These are phyloP conservation scores for Trichoderma asperellum DNA, from an alignment of 2,329 filamentous ascomycete genomes.

Conservation along the genomic window DNA sequence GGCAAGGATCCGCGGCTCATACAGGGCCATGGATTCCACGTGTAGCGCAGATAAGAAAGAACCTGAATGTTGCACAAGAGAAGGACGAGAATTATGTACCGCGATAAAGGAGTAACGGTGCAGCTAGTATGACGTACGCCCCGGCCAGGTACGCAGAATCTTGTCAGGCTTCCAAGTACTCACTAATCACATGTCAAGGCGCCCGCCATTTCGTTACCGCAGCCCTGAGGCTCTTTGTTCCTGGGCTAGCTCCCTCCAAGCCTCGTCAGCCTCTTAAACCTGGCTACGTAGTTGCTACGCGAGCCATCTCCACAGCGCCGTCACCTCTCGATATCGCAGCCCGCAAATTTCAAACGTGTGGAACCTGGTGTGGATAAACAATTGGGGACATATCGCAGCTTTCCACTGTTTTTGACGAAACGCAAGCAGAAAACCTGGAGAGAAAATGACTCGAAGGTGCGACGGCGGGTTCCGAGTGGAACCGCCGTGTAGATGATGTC, in stretches of 20 bases:
- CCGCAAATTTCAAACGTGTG: conserved; percentile 30
- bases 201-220: neutral
- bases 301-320: conserved; percentile 14
- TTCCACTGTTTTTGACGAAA: conserved; percentile 19
- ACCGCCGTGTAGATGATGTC: conserved; percentile 21
- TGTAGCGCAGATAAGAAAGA: neutral
- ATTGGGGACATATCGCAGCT: conserved; percentile 9
- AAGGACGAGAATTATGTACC: neutral
- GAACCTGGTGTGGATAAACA: conserved; percentile 33
- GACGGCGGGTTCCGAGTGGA: conserved; percentile 10
- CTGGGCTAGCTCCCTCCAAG: neutral
- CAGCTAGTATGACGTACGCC: neutral
- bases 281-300: conserved; percentile 13
- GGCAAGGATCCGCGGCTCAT: conserved; percentile 5
- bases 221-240: conserved; percentile 7
- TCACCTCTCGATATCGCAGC: conserved; percentile 19
- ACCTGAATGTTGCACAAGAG: neutral
- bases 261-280: neutral
- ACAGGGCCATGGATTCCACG: neutral
- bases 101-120: neutral
- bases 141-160: neutral
- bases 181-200: neutral
- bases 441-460: conserved; percentile 13
- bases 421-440: conserved; percentile 17
- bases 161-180: neutral